Base-by-base conservation (phyloP, 148 eudicot species). In the Selenicereus undatus region DNA sequence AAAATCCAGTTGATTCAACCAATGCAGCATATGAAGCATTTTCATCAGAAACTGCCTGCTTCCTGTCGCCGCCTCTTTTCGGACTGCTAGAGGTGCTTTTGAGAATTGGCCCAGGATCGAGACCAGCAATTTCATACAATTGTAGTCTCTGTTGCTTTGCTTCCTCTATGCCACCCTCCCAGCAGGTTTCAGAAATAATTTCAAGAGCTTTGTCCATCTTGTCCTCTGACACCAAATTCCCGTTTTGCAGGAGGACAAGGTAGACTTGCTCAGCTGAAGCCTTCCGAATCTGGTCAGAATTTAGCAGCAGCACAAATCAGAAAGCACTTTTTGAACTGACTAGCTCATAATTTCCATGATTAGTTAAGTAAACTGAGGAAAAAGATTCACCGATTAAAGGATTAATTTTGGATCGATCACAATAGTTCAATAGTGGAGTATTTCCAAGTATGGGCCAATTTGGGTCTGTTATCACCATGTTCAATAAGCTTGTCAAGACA, bases 241-340 rank as follows among this genome's bases (percentile, higher is more conserved):
- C 94, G 68, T 91, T 92, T 88, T 92, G 93, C 77, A 91, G 78
- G n/a, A 96, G 92, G 74, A 94, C 93, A 27, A 93, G 91, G 81
- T 93, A 93, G 11, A 93, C 97, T 88, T 96, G 97, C 45, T 96
- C 99, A 4, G 98, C 98, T 79, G 91, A 85, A 82, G 91, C 88
- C 86, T 92, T 93, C 79, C 99, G 90, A 13, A 96, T 93, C 99
- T 96, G 90, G 36, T 51, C 69, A 81, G 45, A 76, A 48, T 77
- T 48, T 5, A 76, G 32, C 42, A 64, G 22, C 54, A 26, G 29
- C 35, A 75, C 22, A 50, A 52, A 52, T 73, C 51, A 81, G 51
- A 54, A 50, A 43, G 29, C 21, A 70, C 17, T 36, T 52, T 66
- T 60, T 35, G 8, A 79, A 30, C 70, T 39, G 73, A 32, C 30